phyloP scores from a whole-genome alignment of 768 basidiomycete species.

The Austroboletus eburneus region DNA sequence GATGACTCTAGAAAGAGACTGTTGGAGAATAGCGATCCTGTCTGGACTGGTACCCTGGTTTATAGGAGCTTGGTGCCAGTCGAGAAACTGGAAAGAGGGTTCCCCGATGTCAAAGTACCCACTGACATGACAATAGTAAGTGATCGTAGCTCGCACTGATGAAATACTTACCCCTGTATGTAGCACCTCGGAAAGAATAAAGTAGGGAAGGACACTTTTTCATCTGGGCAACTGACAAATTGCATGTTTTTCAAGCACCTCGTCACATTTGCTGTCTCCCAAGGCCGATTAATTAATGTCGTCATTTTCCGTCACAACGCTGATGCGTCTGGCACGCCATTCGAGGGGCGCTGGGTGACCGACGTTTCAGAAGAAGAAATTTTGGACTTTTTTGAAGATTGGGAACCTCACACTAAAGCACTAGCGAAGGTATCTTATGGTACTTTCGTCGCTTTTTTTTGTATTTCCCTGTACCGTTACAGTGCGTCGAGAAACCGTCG shows the following conservation, averaged over 20 bases:
- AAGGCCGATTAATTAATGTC: slow-evolving; percentile 35
- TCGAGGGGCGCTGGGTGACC: slow-evolving; percentile 28
- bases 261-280: slow-evolving; percentile 37
- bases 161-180: background rate
- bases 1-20: slow-evolving; percentile 8
- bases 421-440: background rate
- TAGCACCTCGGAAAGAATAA: slow-evolving; percentile 25
- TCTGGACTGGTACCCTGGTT: slow-evolving; percentile 36
- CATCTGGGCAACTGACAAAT: background rate
- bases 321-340: slow-evolving; percentile 27
- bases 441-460: background rate
- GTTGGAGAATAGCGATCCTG: slow-evolving; percentile 28
- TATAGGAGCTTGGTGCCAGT: slow-evolving; percentile 37
- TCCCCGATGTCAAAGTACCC: slow-evolving; percentile 26
- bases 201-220: background rate
- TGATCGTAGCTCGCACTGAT: background rate
- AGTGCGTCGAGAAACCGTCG: slow-evolving; percentile 35
- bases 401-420: slow-evolving; percentile 8
- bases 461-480: background rate
- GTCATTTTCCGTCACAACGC: slow-evolving; percentile 28
- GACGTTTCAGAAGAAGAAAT: slow-evolving; percentile 33
- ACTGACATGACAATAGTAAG: slow-evolving; percentile 24
- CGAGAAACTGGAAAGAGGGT: slow-evolving; percentile 27
- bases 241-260: slow-evolving; percentile 31
- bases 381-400: slow-evolving; percentile 26